Evolutionary conservation across 2,329 filamentous ascomycete genomes (phyloP).

Genomic region (Colletotrichum camelliae): DNA sequence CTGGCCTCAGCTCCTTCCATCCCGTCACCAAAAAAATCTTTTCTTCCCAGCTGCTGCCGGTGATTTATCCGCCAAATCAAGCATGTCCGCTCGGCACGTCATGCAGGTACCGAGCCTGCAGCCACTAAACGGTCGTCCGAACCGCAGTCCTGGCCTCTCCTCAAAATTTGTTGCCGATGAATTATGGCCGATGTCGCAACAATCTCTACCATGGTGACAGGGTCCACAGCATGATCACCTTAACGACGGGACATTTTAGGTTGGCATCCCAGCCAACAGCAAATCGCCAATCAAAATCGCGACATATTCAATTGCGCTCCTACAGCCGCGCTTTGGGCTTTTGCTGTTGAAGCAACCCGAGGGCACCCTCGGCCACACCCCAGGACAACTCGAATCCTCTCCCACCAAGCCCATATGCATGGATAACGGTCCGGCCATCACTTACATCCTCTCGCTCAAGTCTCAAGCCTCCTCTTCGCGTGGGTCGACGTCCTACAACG

Average conservation of each 20-base stretch:
- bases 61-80: neutral
- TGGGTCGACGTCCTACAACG: constrained; percentile 51
- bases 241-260: neutral
- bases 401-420: constrained; percentile 66
- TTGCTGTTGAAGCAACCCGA: constrained; percentile 37
- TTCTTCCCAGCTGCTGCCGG: neutral
- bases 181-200: neutral
- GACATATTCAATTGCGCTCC: neutral
- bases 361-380: constrained; percentile 60
- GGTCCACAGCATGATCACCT: neutral
- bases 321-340: neutral
- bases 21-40: neutral
- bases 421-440: constrained; percentile 37
- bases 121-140: neutral
- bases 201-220: neutral
- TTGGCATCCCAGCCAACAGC: neutral
- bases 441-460: constrained; percentile 53
- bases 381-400: constrained; percentile 67
- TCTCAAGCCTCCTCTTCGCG: constrained; percentile 52
- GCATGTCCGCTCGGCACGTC: neutral
- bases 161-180: neutral
- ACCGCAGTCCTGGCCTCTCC: neutral
- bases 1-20: neutral
- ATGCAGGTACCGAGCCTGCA: constrained; percentile 12
- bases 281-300: neutral